Evolutionary conservation across 306 rosid species (phyloP).

Genomic region (Ochetophila trinervis): DNA sequence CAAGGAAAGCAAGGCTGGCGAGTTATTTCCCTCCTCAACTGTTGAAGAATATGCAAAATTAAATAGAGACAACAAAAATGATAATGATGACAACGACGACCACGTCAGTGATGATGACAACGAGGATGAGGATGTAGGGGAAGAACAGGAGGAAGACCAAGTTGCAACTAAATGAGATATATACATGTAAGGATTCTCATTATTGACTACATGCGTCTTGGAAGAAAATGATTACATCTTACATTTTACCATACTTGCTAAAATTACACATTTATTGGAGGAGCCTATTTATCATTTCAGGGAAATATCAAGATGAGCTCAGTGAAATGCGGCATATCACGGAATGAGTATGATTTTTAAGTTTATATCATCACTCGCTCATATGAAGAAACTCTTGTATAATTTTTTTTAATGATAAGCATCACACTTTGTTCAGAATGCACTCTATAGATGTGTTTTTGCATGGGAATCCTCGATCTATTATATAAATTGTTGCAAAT

Average conservation of each 20-base stretch:
- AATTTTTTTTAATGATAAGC: too few species aligned
- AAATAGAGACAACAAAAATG: slow-evolving; percentile 22
- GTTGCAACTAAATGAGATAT: not conserved
- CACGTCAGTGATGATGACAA: too few species aligned
- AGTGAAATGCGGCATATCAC: not conserved
- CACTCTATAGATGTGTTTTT: too few species aligned
- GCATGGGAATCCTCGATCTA: too few species aligned
- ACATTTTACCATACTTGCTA: not conserved
- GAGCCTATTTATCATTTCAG: not conserved
- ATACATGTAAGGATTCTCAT: not conserved
- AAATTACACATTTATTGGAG: too few species aligned
- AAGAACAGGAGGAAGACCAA: not conserved
- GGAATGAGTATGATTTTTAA: not conserved
- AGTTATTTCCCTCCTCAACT: slow-evolving; percentile 55
- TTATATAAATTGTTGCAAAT: too few species aligned
- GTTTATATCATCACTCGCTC: not conserved
- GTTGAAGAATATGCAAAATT: slow-evolving; percentile 55
- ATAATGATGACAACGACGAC: slow-evolving; percentile 7
- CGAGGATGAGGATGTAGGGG: slow-evolving; percentile 1
- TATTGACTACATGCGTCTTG: not conserved
- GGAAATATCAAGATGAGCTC: not conserved
- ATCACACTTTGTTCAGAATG: too few species aligned
- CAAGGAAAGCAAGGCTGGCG: slow-evolving; percentile 51
- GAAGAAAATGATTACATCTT: not conserved
- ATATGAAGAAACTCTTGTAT: not conserved